These are phyloP conservation scores for Penicillium coprophilum DNA, from an alignment of 495 filamentous ascomycete genomes.

Conservation along the genomic window DNA sequence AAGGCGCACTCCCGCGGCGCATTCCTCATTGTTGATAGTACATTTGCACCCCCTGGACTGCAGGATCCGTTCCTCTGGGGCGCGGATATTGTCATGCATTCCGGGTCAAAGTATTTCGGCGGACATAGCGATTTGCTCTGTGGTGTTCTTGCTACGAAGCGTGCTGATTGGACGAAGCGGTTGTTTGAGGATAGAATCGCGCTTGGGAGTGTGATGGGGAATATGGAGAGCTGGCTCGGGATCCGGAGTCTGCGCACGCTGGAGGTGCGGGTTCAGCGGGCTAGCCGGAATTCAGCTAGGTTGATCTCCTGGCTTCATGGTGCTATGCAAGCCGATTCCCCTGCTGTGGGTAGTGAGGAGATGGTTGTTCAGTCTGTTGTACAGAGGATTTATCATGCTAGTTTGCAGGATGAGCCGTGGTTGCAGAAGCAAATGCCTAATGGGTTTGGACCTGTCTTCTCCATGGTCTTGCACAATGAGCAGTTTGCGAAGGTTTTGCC, in stretches of 20 bases:
- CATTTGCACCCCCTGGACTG: constrained; percentile 84
- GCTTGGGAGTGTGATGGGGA: constrained; percentile 78
- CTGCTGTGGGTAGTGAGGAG: constrained; percentile 28
- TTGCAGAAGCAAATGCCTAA: constrained; percentile 80
- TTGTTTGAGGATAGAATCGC: constrained; percentile 62
- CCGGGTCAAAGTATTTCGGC: constrained; percentile 87
- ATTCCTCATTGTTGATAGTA: constrained; percentile 76
- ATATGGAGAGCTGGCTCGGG: constrained; percentile 83
- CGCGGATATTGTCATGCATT: constrained; percentile 81
- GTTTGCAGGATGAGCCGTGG: constrained; percentile 70
- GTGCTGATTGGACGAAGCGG: constrained; percentile 51
- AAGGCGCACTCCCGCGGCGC: constrained; percentile 68
- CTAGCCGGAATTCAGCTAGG: constrained; percentile 60
- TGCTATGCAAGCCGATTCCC: constrained; percentile 32
- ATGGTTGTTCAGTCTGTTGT: constrained; percentile 50
- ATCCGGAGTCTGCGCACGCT: constrained; percentile 77
- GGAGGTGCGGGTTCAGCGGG: constrained; percentile 69
- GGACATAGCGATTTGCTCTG: constrained; percentile 87
- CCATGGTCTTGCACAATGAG: constrained; percentile 57
- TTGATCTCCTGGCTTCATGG: constrained; percentile 67
- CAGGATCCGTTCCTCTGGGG: constrained; percentile 76
- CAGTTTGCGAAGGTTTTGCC: constrained; percentile 64
- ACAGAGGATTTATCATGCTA: constrained; percentile 66
- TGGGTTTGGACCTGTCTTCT: constrained; percentile 82
- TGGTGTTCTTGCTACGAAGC: constrained; percentile 66